Evolutionary conservation across 139 green algal genomes (phyloP), one percentile per base, ranked within the genome.

Genomic region (Zygnema circumcarinatum): DNA sequence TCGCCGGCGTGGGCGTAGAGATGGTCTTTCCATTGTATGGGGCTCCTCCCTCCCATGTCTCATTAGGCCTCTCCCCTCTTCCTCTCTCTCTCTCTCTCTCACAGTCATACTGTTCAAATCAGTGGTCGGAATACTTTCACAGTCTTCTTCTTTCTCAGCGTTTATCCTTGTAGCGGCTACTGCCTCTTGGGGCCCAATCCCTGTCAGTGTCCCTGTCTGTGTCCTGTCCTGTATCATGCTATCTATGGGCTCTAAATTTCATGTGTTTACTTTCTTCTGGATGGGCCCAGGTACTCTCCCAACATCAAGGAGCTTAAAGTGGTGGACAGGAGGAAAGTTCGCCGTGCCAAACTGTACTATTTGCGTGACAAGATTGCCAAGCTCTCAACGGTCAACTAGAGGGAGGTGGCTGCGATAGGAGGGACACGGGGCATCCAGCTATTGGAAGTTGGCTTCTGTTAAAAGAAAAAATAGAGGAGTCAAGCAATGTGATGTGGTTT

Each of bases 261-360:
- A 80, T 80, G 1, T 67, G 38, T 41, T 47, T 68, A n/a, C 38
- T n/a, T 29, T 67, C 73, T 80, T 80, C 38, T 80, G 73, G 25
- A 80, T 41, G 47, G 16, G 7, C 16, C 25, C 81, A 87, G 81
- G 81, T 91, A 84, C 38, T 89, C 87, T 31, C 87, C 87, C 29
- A 91, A 86, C 38, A 91, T 91, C 38, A 91, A 91, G 47, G 87
- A 87, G 73, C 52, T 91, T 16, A 87, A 89, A 41, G 68, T 91
- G 2, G 35, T 91, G 1, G 87, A 91, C 25, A 76, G 74, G 36
- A 79, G 74, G 47, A 91, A 85, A 75, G 87, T 84, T 16, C 69
- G 87, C 11, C 42, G 87, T 33, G 87, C 81, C 38, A 91, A 91
- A 53, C 74, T 91, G 32, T 91, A 89, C 80, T 91, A 91, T 79